Percentiles rank a stretch among this genome's conserved stretches.
Evolutionary conservation across 1,284 basidiomycete species (phyloP).

Genomic region (Tilletia horrida): DNA sequence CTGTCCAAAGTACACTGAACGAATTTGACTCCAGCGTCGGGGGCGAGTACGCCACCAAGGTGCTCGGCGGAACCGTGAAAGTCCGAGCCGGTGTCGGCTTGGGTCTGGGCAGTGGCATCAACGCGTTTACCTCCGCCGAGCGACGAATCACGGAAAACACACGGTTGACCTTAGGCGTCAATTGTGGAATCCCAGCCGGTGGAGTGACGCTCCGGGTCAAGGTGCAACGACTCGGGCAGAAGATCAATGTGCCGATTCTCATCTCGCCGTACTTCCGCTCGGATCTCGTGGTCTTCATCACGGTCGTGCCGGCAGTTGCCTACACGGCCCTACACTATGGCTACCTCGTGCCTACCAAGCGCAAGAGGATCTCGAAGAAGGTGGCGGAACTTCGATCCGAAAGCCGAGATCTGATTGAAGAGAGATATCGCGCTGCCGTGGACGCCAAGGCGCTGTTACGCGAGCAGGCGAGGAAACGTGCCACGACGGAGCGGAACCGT

Average conservation of each 20-base stretch:
- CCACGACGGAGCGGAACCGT: constrained; percentile 55
- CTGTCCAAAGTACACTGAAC: constrained; percentile 33
- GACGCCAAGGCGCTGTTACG: constrained; percentile 60
- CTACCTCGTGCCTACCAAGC: constrained; percentile 62
- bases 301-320: constrained; percentile 62
- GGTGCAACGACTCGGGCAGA: constrained; percentile 62
- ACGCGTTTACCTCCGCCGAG: constrained; percentile 50
- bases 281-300: constrained; percentile 59
- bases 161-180: constrained; percentile 50
- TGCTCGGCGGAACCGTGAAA: constrained; percentile 56
- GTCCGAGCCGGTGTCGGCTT: constrained; percentile 56
- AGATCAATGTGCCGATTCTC: constrained; percentile 62
- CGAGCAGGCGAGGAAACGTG: constrained; percentile 56
- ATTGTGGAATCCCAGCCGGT: constrained; percentile 45
- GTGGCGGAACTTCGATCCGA: constrained; percentile 62
- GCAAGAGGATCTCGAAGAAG: constrained; percentile 55
- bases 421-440: constrained; percentile 63
- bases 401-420: constrained; percentile 64
- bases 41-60: constrained; percentile 56
- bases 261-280: constrained; percentile 60
- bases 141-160: constrained; percentile 55
- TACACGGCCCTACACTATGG: constrained; percentile 63
- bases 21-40: constrained; percentile 41
- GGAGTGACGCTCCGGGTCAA: constrained; percentile 52
- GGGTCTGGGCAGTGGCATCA: constrained; percentile 47